These are phyloP conservation scores for Rusavskia elegans DNA, from an alignment of 495 filamentous ascomycete species.

Conservation along the genomic window DNA sequence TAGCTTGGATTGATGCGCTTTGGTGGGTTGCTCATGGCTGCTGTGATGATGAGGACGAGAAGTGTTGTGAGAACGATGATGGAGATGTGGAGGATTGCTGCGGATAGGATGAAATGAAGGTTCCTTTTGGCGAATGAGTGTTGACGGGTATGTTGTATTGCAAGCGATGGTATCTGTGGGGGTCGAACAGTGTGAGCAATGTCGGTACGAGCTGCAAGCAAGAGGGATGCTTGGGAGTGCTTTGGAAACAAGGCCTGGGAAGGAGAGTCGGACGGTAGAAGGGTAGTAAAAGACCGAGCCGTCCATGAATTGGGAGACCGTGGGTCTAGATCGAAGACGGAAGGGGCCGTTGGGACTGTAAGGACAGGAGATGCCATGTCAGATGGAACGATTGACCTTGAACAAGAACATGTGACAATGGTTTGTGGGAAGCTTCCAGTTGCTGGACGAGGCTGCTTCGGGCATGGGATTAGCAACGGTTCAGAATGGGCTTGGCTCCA, in stretches of 20 bases:
- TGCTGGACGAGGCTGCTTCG: too few species aligned
- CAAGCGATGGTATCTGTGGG: neutral
- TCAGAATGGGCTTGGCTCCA: too few species aligned
- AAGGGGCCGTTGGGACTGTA: conserved; percentile 2
- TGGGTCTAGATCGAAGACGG: neutral
- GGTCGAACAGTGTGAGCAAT: neutral
- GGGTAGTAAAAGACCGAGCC: neutral
- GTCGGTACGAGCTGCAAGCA: neutral
- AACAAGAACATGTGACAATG: too few species aligned
- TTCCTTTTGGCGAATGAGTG: neutral
- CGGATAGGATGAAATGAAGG: neutral
- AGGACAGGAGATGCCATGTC: too few species aligned
- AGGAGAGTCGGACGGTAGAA: neutral
- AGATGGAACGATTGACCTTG: too few species aligned
- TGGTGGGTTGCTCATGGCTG: neutral
- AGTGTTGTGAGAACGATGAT: neutral
- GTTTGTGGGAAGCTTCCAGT: too few species aligned
- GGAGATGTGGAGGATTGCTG: neutral
- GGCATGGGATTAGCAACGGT: too few species aligned
- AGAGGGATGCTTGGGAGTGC: neutral
- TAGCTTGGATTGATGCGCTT: neutral
- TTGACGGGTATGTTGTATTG: neutral
- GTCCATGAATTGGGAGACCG: neutral
- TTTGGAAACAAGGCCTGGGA: neutral
- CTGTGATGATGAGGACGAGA: neutral